These are phyloP conservation scores for Oryza meridionalis DNA, from an alignment of 176 grass and related monocot genomes.

Conservation along the genomic window DNA sequence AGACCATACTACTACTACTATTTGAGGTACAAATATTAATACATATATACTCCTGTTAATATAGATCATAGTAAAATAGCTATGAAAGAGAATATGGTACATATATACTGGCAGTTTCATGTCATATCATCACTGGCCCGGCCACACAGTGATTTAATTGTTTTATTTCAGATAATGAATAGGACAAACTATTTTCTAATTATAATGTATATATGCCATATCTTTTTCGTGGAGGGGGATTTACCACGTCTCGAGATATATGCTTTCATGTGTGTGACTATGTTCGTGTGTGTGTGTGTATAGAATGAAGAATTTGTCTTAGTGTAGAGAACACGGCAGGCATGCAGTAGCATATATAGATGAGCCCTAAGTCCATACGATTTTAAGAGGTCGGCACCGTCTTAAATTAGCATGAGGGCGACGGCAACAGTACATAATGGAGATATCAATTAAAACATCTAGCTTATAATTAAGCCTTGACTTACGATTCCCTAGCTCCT, in stretches of 20 bases:
- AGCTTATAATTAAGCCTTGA: background rate
- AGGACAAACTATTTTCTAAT: background rate
- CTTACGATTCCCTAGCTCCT: background rate
- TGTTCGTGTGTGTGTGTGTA: background rate
- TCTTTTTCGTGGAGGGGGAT: background rate
- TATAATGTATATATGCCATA: background rate
- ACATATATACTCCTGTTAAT: too few relatives aligned
- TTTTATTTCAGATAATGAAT: background rate
- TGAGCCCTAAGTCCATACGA: background rate
- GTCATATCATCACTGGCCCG: too few relatives aligned
- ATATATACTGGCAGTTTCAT: too few relatives aligned
- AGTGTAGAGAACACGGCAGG: constrained; percentile 22
- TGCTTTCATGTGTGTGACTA: background rate
- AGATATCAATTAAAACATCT: too few relatives aligned
- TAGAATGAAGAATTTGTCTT: background rate
- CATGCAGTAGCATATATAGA: background rate
- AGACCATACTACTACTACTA: too few relatives aligned
- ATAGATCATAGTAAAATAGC: too few relatives aligned
- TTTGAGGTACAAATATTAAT: too few relatives aligned
- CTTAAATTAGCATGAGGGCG: constrained; percentile 37
- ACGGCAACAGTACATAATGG: background rate
- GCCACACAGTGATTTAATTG: too few relatives aligned
- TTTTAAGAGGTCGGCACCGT: constrained; percentile 44
- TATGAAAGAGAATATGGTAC: too few relatives aligned
- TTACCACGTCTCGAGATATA: background rate